Conservation (phyloP, 768 basidiomycete species). For the Clitopilus hobsonii region DNA sequence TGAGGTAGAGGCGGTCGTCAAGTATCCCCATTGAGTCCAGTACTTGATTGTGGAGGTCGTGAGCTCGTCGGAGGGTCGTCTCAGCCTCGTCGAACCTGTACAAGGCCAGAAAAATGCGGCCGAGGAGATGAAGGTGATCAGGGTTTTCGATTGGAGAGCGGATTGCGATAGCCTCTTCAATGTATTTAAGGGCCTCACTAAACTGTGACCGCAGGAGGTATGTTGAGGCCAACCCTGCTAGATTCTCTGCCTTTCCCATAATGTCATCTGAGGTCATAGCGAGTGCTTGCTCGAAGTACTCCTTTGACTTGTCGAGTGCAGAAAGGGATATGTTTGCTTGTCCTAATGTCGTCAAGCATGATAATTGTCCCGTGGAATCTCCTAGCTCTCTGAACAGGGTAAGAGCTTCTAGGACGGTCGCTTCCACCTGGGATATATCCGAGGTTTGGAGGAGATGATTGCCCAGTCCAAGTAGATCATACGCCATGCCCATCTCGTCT, state of each 20-base stretch:
- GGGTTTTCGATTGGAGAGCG: slow-evolving; percentile 16
- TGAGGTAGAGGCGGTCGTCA: slow-evolving; percentile 15
- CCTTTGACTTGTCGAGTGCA: slow-evolving; percentile 15
- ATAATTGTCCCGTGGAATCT: slow-evolving; percentile 16
- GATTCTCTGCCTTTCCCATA: slow-evolving; percentile 17
- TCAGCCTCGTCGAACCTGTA: slow-evolving; percentile 14
- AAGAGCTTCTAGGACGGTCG: slow-evolving; percentile 10
- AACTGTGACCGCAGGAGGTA: slow-evolving; percentile 20
- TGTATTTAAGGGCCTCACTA: slow-evolving; percentile 13
- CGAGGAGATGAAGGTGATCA: slow-evolving; percentile 20
- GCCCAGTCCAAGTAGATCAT: slow-evolving; percentile 20
- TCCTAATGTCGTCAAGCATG: slow-evolving; percentile 20
- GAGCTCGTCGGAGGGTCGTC: slow-evolving; percentile 6
- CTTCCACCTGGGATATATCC: slow-evolving; percentile 7
- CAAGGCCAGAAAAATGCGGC: slow-evolving; percentile 15
- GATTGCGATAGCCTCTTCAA: slow-evolving; percentile 18
- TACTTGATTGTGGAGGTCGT: slow-evolving; percentile 11
- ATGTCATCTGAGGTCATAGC: slow-evolving; percentile 14
- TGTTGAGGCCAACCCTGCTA: slow-evolving; percentile 16
- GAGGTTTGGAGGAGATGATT: slow-evolving; percentile 14
- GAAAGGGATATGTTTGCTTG: slow-evolving; percentile 13
- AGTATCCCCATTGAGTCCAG: slow-evolving; percentile 13
- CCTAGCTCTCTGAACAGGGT: slow-evolving; percentile 11
- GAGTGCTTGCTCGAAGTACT: slow-evolving; percentile 14
- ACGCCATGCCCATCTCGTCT: slow-evolving; percentile 17